Evolutionary conservation across 768 basidiomycete species (phyloP), one percentile per base, ranked within the genome.

Genomic region (Mycena chlorophos): DNA sequence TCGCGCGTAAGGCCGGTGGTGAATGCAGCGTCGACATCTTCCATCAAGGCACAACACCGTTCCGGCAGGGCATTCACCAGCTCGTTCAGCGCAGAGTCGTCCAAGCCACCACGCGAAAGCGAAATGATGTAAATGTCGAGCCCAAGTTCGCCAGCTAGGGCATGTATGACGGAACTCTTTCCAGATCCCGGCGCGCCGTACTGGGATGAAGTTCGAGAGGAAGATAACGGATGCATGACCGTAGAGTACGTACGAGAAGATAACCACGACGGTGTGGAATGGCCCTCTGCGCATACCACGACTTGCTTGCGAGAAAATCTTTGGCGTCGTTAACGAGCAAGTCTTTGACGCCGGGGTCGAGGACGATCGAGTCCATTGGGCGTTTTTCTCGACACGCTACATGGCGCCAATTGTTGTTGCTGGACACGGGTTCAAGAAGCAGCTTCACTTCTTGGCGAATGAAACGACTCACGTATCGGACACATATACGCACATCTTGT

Each of bases 21-120:
- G 64, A 87, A 85, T 1, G 84, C 83, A 0, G 82, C 86, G 57
- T 89, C 88, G 49, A 89, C 83, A 66, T 89, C 88, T 64, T 89
- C 87, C 78, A 89, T 85, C 19, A 89, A 74, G 16, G 83, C 78
- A 46, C 89, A 79, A 61, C 82, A 85, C 17, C 74, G 69, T 39
- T 78, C 73, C 0, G 86, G 86, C 2, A 87, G 70, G 8, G 68
- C 70, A 10, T 78, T 73, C 52, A 87, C 75, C 49, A 88, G 76
- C 39, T 77, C 73, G 51, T 74, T 73, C 28, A 89, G 75, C 5
- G 66, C 62, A 0, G 73, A 66, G 67, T 89, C 88, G 63, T 87
- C 84, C 30, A 89, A 65, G 4, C 80, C 80, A 1, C 68, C 55
- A 19, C 78, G 76, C 3, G 85, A 81, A 3, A 89, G 77, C 1